Conservation (phyloP, 2,329 filamentous ascomycete genomes). For the Cladophialophora yegresii region DNA sequence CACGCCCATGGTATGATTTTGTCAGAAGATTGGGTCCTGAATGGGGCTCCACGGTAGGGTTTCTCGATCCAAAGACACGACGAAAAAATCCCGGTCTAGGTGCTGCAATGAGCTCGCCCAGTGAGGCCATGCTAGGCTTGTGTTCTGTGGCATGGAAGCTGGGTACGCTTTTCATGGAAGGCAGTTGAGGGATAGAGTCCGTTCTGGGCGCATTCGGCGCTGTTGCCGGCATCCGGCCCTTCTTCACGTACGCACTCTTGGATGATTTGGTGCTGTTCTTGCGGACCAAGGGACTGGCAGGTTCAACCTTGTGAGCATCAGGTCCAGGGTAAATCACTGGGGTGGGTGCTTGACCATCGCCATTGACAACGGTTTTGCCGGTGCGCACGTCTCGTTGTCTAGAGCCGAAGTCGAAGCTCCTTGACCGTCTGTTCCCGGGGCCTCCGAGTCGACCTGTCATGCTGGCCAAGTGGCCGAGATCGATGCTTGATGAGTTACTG, state of each 20-base stretch:
- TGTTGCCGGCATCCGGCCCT: conserved; percentile 45
- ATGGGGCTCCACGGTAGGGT: conserved; percentile 38
- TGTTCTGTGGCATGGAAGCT: conserved; percentile 50
- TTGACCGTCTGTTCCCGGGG: conserved; percentile 44
- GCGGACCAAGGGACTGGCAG: conserved; percentile 40
- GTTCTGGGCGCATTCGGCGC: conserved; percentile 41
- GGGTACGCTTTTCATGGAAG: conserved; percentile 25
- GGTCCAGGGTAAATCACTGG: conserved; percentile 82
- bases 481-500: conserved; percentile 75
- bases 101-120: conserved; percentile 14
- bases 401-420: conserved; percentile 50
- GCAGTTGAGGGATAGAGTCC: conserved; percentile 29
- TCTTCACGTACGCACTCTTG: conserved; percentile 43
- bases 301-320: conserved; percentile 54
- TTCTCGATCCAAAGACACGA: conserved; percentile 80
- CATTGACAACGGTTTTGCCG: conserved; percentile 45
- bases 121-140: conserved; percentile 59
- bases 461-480: conserved; percentile 57
- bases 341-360: conserved; percentile 71
- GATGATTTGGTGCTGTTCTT: conserved; percentile 50
- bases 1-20: conserved; percentile 26
- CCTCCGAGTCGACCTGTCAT: conserved; percentile 29
- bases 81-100: conserved; percentile 82
- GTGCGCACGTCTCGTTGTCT: conserved; percentile 37
- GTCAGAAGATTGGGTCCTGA: conserved; percentile 29